These are phyloP conservation scores for Hanseniaspora meyeri DNA, from an alignment of 805 yeast genomes.

Conservation along the genomic window DNA sequence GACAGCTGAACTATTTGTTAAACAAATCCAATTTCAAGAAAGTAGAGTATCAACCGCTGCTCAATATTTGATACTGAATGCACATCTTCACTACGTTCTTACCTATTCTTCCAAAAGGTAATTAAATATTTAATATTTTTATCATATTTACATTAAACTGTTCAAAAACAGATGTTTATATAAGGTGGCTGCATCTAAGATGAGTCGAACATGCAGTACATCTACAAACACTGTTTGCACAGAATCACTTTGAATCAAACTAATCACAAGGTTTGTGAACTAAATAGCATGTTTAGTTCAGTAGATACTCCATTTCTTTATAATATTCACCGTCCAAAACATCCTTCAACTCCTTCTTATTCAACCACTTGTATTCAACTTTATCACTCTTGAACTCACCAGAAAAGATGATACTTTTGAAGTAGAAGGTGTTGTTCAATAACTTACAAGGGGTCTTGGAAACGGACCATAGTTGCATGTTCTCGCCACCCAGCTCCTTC, in stretches of 20 bases:
- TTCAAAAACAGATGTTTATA: background rate
- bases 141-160: constrained; percentile 14
- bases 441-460: constrained; percentile 78
- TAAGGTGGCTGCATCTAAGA: background rate
- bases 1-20: too few relatives aligned
- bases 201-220: too few relatives aligned
- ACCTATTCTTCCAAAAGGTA: too few relatives aligned
- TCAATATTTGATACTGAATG: too few relatives aligned
- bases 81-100: too few relatives aligned
- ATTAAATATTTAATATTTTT: background rate
- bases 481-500: constrained; percentile 55
- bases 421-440: constrained; percentile 50
- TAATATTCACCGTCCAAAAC: constrained; percentile 45
- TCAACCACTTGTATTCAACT: constrained; percentile 65
- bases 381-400: constrained; percentile 47
- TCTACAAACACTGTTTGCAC: too few relatives aligned
- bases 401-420: constrained; percentile 79
- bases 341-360: constrained; percentile 60
- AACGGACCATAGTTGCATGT: constrained; percentile 80
- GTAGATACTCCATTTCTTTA: constrained; percentile 35
- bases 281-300: constrained; percentile 23
- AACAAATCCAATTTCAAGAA: too few relatives aligned
- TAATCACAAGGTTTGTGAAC: constrained; percentile 7
- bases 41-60: too few relatives aligned
- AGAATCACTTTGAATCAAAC: background rate